Conservation (phyloP, 176 grass and related monocot species). For the Oryza brachyantha region DNA sequence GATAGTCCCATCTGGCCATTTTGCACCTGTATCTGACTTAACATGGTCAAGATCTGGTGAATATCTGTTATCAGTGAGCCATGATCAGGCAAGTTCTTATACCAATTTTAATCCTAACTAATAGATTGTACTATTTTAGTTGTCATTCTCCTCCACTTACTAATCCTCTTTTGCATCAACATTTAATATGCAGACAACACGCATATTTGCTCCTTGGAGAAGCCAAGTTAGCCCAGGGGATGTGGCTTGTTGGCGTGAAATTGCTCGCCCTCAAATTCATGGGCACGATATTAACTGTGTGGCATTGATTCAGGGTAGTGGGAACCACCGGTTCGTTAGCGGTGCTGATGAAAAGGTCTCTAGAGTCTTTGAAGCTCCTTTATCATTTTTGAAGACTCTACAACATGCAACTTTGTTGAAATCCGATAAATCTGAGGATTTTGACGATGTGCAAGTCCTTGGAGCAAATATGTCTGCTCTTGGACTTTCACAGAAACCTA, state of each 20-base stretch:
- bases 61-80: slow-evolving; percentile 94
- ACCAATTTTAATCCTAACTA: not conserved
- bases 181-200: slow-evolving; percentile 68
- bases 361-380: slow-evolving; percentile 91
- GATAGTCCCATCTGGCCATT: slow-evolving; percentile 91
- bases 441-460: slow-evolving; percentile 70
- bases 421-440: slow-evolving; percentile 50
- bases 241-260: slow-evolving; percentile 65
- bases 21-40: slow-evolving; percentile 81
- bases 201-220: slow-evolving; percentile 85
- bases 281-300: slow-evolving; percentile 97
- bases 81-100: slow-evolving; percentile 78
- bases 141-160: slow-evolving; percentile 15
- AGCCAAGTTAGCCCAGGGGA: slow-evolving; percentile 49
- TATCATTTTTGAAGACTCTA: slow-evolving; percentile 88
- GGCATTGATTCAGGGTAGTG: slow-evolving; percentile 61
- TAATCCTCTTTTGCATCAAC: slow-evolving; percentile 29
- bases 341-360: slow-evolving; percentile 98
- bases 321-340: slow-evolving; percentile 85
- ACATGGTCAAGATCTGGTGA: slow-evolving; percentile 70
- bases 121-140: not conserved
- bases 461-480: slow-evolving; percentile 99
- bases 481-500: slow-evolving; percentile 94
- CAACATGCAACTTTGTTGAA: slow-evolving; percentile 66
- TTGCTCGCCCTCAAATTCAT: slow-evolving; percentile 81